A percentile compares a stretch with the other conserved stretches of the same genome.
phyloP scores from a whole-genome alignment of 2,329 filamentous ascomycete genomes.

The Myotisia sp. region DNA sequence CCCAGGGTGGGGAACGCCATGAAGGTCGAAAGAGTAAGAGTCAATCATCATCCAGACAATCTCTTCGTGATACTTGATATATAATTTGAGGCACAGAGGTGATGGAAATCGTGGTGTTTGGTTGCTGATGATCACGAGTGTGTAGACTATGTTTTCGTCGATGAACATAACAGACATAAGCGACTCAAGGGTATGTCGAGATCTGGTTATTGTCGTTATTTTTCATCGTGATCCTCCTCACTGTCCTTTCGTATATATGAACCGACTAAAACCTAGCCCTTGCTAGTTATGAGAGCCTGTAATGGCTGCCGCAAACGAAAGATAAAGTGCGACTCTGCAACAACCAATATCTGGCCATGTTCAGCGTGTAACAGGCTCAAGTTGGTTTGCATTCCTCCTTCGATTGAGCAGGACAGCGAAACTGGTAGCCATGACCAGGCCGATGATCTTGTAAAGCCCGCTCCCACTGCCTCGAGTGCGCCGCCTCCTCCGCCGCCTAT shows the following conservation, averaged over 20 bases:
- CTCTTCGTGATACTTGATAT: too few species aligned
- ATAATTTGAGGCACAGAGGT: background rate
- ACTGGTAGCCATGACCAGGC: slow-evolving; percentile 18
- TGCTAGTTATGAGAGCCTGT: slow-evolving; percentile 86
- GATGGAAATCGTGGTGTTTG: background rate
- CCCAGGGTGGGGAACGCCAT: slow-evolving; percentile 39
- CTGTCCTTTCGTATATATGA: background rate
- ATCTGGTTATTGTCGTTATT: too few species aligned
- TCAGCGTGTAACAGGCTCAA: slow-evolving; percentile 86
- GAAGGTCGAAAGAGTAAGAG: slow-evolving; percentile 73
- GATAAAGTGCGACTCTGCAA: slow-evolving; percentile 95
- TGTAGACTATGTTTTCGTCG: slow-evolving; percentile 96
- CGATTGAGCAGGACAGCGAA: slow-evolving; percentile 57
- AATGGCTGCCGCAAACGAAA: slow-evolving; percentile 89
- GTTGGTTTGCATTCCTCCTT: slow-evolving; percentile 81
- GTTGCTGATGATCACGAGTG: too few species aligned
- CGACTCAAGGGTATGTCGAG: slow-evolving; percentile 65
- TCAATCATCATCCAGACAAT: background rate
- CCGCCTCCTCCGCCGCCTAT: background rate
- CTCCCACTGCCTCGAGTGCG: background rate
- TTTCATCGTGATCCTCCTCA: slow-evolving; percentile 1
- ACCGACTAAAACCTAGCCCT: slow-evolving; percentile 9
- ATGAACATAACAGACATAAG: slow-evolving; percentile 97
- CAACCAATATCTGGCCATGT: slow-evolving; percentile 94
- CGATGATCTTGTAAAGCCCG: slow-evolving; percentile 12